Conservation (phyloP, 108 stramenopile species). For the Aurantiochytrium sp. region DNA sequence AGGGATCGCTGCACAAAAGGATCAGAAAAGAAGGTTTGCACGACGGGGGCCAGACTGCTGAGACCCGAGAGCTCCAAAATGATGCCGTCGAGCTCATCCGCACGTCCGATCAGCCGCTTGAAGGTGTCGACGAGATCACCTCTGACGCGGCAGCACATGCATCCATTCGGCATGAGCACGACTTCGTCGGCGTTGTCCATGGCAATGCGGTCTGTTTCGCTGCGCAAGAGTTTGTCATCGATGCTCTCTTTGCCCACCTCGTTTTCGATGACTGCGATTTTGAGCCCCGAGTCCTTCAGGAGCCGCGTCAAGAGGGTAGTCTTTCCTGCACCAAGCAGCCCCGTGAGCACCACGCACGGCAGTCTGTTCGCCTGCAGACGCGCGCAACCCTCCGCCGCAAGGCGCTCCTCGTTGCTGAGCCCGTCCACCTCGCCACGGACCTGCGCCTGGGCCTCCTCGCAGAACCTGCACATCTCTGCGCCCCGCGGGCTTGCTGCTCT, state of each 20-base stretch:
- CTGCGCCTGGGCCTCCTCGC: background rate
- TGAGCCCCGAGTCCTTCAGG: slow-evolving; percentile 84
- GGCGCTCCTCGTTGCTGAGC: background rate
- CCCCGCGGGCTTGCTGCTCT: background rate
- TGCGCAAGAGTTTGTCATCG: slow-evolving; percentile 17
- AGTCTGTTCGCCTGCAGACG: slow-evolving; percentile 26
- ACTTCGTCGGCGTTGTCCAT: slow-evolving; percentile 86
- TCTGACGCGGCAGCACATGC: slow-evolving; percentile 95
- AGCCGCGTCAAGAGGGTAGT: slow-evolving; percentile 98
- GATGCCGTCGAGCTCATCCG: slow-evolving; percentile 85
- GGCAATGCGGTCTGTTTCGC: slow-evolving; percentile 41
- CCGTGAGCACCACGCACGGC: slow-evolving; percentile 44
- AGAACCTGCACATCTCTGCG: background rate
- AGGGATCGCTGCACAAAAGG: slow-evolving; percentile 14
- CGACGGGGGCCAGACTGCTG: slow-evolving; percentile 88
- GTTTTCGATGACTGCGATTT: slow-evolving; percentile 91
- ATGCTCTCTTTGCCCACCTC: slow-evolving; percentile 81
- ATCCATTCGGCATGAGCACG: slow-evolving; percentile 98
- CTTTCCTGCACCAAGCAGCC: slow-evolving; percentile 79
- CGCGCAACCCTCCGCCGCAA: background rate
- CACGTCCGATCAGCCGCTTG: slow-evolving; percentile 69
- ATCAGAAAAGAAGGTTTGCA: slow-evolving; percentile 67
- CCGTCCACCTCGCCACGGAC: background rate
- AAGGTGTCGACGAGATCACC: slow-evolving; percentile 92
- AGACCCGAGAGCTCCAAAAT: slow-evolving; percentile 89